Evolutionary conservation across 2,329 filamentous ascomycete species (phyloP).

Genomic region (Coniochaeta prunicola): DNA sequence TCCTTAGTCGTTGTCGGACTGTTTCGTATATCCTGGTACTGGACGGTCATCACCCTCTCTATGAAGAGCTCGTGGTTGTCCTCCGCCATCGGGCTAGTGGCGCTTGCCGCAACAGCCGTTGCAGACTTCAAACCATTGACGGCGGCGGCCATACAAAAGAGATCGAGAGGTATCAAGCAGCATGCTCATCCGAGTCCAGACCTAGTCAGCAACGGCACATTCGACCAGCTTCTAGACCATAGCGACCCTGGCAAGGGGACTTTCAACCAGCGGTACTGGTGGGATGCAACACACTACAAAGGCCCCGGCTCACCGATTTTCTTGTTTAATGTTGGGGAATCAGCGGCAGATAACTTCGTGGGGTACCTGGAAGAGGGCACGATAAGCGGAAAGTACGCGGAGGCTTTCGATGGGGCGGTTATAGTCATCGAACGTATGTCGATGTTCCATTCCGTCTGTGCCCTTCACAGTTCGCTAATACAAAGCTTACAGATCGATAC

Average conservation of each 20-base stretch:
- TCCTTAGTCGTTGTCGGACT: background rate
- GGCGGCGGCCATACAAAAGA: background rate
- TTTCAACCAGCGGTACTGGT: constrained; percentile 8
- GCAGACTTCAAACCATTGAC: background rate
- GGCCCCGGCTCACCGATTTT: constrained; percentile 9
- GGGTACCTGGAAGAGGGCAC: constrained; percentile 10
- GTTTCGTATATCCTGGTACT: background rate
- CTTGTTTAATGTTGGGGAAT: constrained; percentile 14
- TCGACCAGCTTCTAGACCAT: background rate
- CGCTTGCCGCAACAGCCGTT: background rate
- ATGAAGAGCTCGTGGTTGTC: background rate
- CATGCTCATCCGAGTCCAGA: background rate
- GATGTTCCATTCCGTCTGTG: background rate
- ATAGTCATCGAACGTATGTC: constrained; percentile 11
- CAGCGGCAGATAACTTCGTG: constrained; percentile 5
- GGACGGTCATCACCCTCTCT: background rate
- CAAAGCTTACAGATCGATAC: constrained; percentile 8
- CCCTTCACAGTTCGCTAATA: background rate
- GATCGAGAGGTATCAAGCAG: constrained; percentile 1
- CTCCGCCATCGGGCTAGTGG: background rate
- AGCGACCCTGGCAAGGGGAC: constrained; percentile 5
- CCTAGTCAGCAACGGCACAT: background rate
- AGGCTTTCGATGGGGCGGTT: constrained; percentile 11
- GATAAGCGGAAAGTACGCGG: constrained; percentile 11
- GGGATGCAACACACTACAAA: constrained; percentile 5